phyloP scores from a whole-genome alignment of 768 basidiomycete species.

The Suillus alpinus region DNA sequence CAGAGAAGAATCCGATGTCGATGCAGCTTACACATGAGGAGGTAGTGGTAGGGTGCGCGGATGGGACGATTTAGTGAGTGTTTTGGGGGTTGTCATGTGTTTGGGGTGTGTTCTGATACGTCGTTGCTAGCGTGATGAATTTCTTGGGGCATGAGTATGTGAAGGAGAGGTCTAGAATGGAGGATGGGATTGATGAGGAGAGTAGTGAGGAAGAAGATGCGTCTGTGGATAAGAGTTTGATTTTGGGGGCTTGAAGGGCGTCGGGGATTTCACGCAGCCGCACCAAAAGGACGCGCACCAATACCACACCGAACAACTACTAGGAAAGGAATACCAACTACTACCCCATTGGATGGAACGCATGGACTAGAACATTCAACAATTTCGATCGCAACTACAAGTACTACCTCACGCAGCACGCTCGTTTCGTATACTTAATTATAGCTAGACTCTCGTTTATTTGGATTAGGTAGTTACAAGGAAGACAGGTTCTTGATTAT shows the following conservation, averaged over 20 bases:
- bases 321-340: neutral
- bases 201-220: neutral
- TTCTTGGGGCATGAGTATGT: constrained; percentile 59
- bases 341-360: neutral
- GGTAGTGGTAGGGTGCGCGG: constrained; percentile 82
- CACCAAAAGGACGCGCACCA: neutral
- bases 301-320: neutral
- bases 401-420: neutral
- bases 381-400: neutral
- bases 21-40: constrained; percentile 91
- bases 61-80: constrained; percentile 77
- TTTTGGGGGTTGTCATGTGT: neutral
- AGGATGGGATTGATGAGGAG: neutral
- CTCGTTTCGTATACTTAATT: neutral
- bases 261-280: neutral
- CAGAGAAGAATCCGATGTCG: constrained; percentile 93
- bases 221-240: neutral
- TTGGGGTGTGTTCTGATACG: constrained; percentile 11
- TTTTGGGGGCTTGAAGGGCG: neutral
- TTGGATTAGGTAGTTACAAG: neutral
- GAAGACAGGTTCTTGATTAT: no score
- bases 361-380: neutral
- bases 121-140: constrained; percentile 49
- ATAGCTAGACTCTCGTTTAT: neutral
- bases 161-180: constrained; percentile 23